phyloP scores from a whole-genome alignment of 2,329 filamentous ascomycete genomes.

The Hawksworthiomyces lignivorus region DNA sequence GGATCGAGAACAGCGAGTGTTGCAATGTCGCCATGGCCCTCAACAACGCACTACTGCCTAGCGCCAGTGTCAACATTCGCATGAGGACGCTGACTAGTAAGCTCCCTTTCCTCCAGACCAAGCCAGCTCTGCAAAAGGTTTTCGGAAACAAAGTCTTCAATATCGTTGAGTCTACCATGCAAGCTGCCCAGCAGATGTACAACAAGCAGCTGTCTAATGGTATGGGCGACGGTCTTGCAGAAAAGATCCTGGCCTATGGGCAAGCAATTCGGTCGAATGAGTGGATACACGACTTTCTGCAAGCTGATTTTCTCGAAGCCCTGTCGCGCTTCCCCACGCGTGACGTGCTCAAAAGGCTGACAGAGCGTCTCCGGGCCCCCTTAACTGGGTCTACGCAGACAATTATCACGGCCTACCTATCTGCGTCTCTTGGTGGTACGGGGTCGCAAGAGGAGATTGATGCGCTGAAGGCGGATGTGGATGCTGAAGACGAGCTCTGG shows the following conservation, averaged over 20 bases:
- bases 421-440: constrained; percentile 12
- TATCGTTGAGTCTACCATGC: constrained; percentile 12
- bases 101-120: constrained; percentile 9
- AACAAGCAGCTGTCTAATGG: constrained; percentile 5
- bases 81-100: constrained; percentile 13
- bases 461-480: constrained; percentile 8
- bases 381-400: constrained; percentile 1
- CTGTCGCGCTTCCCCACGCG: constrained; percentile 13
- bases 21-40: constrained; percentile 12
- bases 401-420: constrained; percentile 12
- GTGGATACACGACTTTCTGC: constrained; percentile 13
- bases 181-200: constrained; percentile 12
- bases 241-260: constrained; percentile 14
- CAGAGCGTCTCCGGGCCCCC: constrained; percentile 11
- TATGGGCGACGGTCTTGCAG: constrained; percentile 13
- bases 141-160: constrained; percentile 9
- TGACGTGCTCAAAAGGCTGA: constrained; percentile 13
- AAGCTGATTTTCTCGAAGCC: constrained; percentile 9
- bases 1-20: constrained; percentile 8
- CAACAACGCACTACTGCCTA: constrained; percentile 2
- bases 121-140: constrained; percentile 7
- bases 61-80: constrained; percentile 9
- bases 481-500: constrained; percentile 14
- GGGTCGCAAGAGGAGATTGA: constrained; percentile 4
- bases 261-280: constrained; percentile 8